These are phyloP conservation scores for Didymella glomerata DNA, from an alignment of 2,329 filamentous ascomycete species.

Conservation along the genomic window DNA sequence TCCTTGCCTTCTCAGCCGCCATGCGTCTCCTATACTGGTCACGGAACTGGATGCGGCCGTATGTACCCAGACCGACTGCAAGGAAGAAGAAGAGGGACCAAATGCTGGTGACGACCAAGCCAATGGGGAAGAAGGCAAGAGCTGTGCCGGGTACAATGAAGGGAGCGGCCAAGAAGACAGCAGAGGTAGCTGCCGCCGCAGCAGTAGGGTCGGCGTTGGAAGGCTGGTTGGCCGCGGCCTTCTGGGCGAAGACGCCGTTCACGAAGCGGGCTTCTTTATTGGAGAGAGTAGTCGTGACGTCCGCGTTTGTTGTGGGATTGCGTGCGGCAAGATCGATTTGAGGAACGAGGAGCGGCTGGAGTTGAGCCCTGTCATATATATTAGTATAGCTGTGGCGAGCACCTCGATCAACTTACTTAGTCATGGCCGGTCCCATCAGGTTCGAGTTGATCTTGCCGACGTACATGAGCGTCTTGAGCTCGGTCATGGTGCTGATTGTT, in stretches of 20 bases:
- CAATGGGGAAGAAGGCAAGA: slow-evolving; percentile 74
- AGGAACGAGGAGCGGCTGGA: slow-evolving; percentile 73
- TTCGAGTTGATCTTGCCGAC: slow-evolving; percentile 71
- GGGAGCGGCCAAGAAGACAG: slow-evolving; percentile 55
- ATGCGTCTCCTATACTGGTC: slow-evolving; percentile 67
- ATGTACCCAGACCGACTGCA: slow-evolving; percentile 68
- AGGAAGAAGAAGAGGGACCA: slow-evolving; percentile 68
- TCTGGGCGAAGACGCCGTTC: slow-evolving; percentile 71
- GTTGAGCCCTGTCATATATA: slow-evolving; percentile 56
- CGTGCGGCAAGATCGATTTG: slow-evolving; percentile 71
- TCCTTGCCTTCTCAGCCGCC: slow-evolving; percentile 50
- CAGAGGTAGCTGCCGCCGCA: slow-evolving; percentile 50
- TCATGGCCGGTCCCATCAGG: slow-evolving; percentile 64
- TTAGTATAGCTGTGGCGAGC: slow-evolving; percentile 22
- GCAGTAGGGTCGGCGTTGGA: slow-evolving; percentile 58
- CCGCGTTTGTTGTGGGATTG: slow-evolving; percentile 56
- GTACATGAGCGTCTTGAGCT: slow-evolving; percentile 71
- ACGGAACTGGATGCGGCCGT: slow-evolving; percentile 71
- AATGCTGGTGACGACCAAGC: slow-evolving; percentile 69
- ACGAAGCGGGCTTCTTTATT: slow-evolving; percentile 76
- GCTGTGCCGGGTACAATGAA: slow-evolving; percentile 75
- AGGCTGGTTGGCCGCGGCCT: slow-evolving; percentile 56
- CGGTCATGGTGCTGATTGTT: slow-evolving; percentile 37
- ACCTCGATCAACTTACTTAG: slow-evolving; percentile 61
- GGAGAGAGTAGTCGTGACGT: slow-evolving; percentile 70